Conservation (phyloP, 1,139 yeast species). For the Lodderomyces orthopsilosis region DNA sequence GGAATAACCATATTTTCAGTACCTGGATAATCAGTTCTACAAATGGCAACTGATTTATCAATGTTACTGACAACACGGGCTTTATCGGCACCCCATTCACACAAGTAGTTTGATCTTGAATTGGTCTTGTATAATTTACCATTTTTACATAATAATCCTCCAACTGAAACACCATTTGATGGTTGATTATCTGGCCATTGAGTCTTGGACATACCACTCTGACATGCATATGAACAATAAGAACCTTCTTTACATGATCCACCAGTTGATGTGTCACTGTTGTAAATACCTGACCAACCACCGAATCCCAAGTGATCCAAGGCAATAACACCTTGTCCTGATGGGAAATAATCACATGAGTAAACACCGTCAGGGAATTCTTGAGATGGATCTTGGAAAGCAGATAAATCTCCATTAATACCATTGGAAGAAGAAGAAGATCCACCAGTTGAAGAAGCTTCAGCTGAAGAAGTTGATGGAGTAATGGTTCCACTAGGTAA, state of each 20-base stretch:
- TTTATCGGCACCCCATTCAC: constrained; percentile 77
- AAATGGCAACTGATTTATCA: constrained; percentile 68
- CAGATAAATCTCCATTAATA: constrained; percentile 54
- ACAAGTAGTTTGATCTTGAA: constrained; percentile 58
- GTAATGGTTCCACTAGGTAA: constrained; percentile 9
- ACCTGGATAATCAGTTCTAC: constrained; percentile 99
- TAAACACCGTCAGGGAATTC: constrained; percentile 78
- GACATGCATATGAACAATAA: constrained; percentile 96
- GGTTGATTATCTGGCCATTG: constrained; percentile 94
- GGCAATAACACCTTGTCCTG: constrained; percentile 86
- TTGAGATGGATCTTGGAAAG: constrained; percentile 51
- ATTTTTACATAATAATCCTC: constrained; percentile 78
- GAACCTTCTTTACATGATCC: constrained; percentile 75
- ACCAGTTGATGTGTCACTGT: constrained; percentile 63
- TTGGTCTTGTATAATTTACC: constrained; percentile 83
- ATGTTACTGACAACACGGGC: constrained; percentile 70
- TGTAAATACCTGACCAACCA: constrained; percentile 84
- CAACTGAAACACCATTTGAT: constrained; percentile 80
- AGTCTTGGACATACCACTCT: constrained; percentile 94
- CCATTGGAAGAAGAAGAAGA: constrained; percentile 21
- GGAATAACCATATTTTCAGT: constrained; percentile 97
- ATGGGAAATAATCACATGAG: constrained; percentile 77
- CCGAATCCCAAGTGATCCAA: constrained; percentile 54
- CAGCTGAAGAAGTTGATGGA: constrained; percentile 12
- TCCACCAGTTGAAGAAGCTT: constrained; percentile 23